Evolutionary conservation across 306 rosid species (phyloP), one percentile per base, ranked within the genome.

Genomic region (Castanopsis chinensis): DNA sequence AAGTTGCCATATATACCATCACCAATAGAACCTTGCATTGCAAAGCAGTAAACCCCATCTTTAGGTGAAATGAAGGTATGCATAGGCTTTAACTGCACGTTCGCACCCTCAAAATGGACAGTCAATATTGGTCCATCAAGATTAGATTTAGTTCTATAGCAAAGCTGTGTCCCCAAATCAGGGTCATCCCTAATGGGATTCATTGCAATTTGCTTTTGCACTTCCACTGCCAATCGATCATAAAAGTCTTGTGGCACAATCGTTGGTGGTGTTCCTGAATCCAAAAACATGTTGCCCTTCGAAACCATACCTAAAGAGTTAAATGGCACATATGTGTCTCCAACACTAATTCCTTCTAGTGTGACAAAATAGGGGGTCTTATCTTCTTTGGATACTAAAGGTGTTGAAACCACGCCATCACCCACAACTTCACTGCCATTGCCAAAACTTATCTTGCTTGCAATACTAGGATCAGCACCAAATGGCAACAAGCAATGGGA

Each of bases 401-500:
- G 79, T 56, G 92, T 88, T 71, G 86, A 82, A 2, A 81, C 90
- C 17, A 91, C 91, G 56, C 86, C 92, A 21, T 80, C 86, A 4
- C 95, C 91, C 8, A 56, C 73, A 52, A 91, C 84, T 43, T 89
- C 89, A 72, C 90, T 85, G n/a, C 27, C 89, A 5, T 73, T 85
- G 59, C 93, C 96, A 70, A 89, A 89, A 69, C 73, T 82, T 32
- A 91, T 70, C 52, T 76, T 73, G 78, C 89, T 90, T 53, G 82
- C 65, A 75, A 70, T 69, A 25, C 69, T 77, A 12, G 91, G 85
- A 41, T 89, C 88, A 6, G 88, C 76, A 53, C 79, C 84, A 64
- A 84, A 89, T 49, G 95, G 90, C 77, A 87, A 81, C 73, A 91
- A 63, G 51, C 92, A 89, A 53, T 85, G 85, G 32, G 95, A 91